Evolutionary conservation across 2,329 filamentous ascomycete species (phyloP).

Genomic region (Monosporascus sp.): DNA sequence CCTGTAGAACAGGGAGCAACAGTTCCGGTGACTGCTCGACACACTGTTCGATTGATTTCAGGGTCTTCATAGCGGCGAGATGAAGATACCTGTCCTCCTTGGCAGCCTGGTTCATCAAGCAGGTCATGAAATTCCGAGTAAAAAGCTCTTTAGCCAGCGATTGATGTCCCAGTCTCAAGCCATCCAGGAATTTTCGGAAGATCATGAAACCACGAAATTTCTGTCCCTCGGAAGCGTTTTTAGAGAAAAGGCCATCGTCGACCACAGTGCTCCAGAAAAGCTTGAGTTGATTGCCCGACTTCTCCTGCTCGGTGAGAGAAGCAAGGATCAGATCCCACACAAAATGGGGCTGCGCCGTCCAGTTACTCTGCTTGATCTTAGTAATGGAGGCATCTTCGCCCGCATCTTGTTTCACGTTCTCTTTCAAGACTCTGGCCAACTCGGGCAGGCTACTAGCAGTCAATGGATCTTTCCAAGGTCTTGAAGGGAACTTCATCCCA

Average conservation of each 20-base stretch:
- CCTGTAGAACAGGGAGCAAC: conserved; percentile 55
- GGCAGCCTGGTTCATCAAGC: conserved; percentile 75
- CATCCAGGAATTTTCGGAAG: conserved; percentile 67
- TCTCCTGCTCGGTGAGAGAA: conserved; percentile 36
- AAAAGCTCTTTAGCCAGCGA: conserved; percentile 59
- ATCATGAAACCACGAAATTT: conserved; percentile 91
- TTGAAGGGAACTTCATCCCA: conserved; percentile 56
- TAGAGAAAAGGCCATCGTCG: conserved; percentile 81
- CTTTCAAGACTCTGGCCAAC: conserved; percentile 74
- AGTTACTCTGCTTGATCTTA: conserved; percentile 61
- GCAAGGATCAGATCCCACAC: conserved; percentile 78
- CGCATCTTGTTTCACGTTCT: conserved; percentile 53
- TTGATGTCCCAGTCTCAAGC: conserved; percentile 37
- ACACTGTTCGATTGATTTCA: conserved; percentile 64
- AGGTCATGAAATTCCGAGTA: conserved; percentile 75
- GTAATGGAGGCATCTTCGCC: conserved; percentile 38
- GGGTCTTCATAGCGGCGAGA: conserved; percentile 67
- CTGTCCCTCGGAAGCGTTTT: conserved; percentile 75
- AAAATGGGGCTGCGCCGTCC: conserved; percentile 77
- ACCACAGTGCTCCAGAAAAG: conserved; percentile 84
- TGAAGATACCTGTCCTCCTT: conserved; percentile 75
- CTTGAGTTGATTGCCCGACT: conserved; percentile 46
- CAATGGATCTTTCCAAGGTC: conserved; percentile 76
- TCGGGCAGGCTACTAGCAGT: conserved; percentile 60
- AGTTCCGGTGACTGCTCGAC: conserved; percentile 56